Evolutionary conservation across 371 early-diverging fungal species (phyloP).

Genomic region (Mucor plumbeus): DNA sequence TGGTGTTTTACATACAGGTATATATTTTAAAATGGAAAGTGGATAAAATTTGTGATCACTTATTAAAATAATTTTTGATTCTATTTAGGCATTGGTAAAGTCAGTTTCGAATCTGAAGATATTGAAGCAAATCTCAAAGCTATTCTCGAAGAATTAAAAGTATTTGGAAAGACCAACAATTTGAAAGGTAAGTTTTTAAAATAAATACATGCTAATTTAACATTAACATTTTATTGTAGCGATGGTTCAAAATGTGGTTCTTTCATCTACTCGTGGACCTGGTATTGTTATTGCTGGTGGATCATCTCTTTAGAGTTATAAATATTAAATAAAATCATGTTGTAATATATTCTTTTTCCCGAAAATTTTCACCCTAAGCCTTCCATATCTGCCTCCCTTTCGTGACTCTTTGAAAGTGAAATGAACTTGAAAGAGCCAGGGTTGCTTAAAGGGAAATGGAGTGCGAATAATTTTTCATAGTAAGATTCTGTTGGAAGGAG

Average conservation of each 20-base stretch:
- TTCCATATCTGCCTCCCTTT: background rate
- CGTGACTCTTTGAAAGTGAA: background rate
- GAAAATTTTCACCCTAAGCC: background rate
- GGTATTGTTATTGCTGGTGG: slow-evolving; percentile 56
- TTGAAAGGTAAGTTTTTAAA: slow-evolving; percentile 49
- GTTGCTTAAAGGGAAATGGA: slow-evolving; percentile 1
- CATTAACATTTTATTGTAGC: slow-evolving; percentile 33
- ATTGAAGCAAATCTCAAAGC: slow-evolving; percentile 65
- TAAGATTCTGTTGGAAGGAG: background rate
- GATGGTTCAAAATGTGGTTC: slow-evolving; percentile 62
- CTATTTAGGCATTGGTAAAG: slow-evolving; percentile 53
- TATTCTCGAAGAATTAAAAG: slow-evolving; percentile 62
- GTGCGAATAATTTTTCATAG: slow-evolving; percentile 9
- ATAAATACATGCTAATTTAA: no score
- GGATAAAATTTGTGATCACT: background rate
- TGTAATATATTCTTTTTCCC: background rate
- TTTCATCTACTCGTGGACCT: slow-evolving; percentile 68
- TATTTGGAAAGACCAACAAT: slow-evolving; percentile 62
- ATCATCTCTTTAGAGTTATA: slow-evolving; percentile 20
- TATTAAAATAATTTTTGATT: no score
- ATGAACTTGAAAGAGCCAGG: slow-evolving; percentile 2
- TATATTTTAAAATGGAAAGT: background rate
- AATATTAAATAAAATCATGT: background rate
- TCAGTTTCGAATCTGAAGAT: slow-evolving; percentile 55
- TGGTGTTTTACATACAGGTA: slow-evolving; percentile 76